Evolutionary conservation across 805 yeast genomes (phyloP).

Genomic region (Cyberlindnera maclurae): DNA sequence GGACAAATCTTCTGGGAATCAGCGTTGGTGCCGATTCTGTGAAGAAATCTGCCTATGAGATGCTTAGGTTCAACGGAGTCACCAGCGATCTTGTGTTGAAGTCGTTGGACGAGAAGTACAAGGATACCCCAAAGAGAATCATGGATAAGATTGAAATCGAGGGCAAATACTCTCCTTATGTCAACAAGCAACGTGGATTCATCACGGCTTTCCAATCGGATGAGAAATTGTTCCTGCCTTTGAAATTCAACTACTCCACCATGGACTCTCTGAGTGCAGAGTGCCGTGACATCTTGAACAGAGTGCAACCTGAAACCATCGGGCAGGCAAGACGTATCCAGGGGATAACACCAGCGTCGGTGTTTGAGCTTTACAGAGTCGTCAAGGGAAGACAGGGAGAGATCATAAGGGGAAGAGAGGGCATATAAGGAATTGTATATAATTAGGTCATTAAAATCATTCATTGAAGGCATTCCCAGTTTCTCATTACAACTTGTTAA

Average conservation of each 20-base stretch:
- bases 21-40: slow-evolving; percentile 48
- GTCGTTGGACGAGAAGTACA: slow-evolving; percentile 19
- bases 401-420: slow-evolving; percentile 14
- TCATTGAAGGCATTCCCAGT: too few relatives aligned
- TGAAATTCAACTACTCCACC: slow-evolving; percentile 50
- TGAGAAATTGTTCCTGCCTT: slow-evolving; percentile 69
- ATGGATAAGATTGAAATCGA: slow-evolving; percentile 63
- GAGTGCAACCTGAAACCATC: slow-evolving; percentile 77
- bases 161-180: slow-evolving; percentile 76
- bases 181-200: slow-evolving; percentile 63
- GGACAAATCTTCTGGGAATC: slow-evolving; percentile 48
- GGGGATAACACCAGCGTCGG: slow-evolving; percentile 91
- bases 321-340: slow-evolving; percentile 95
- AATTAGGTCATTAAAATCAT: background rate
- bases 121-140: slow-evolving; percentile 36
- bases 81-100: slow-evolving; percentile 8
- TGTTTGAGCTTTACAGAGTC: slow-evolving; percentile 67
- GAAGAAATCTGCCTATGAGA: slow-evolving; percentile 60
- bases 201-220: slow-evolving; percentile 78
- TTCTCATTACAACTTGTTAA: slow-evolving; percentile 18
- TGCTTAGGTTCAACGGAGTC: slow-evolving; percentile 50
- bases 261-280: slow-evolving; percentile 69
- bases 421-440: slow-evolving; percentile 3
- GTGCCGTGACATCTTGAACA: slow-evolving; percentile 59
- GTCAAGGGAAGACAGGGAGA: slow-evolving; percentile 25